Evolutionary conservation across 2,329 filamentous ascomycete genomes (phyloP), one percentile per base, ranked within the genome.

Genomic region (Emericellopsis atlantica): DNA sequence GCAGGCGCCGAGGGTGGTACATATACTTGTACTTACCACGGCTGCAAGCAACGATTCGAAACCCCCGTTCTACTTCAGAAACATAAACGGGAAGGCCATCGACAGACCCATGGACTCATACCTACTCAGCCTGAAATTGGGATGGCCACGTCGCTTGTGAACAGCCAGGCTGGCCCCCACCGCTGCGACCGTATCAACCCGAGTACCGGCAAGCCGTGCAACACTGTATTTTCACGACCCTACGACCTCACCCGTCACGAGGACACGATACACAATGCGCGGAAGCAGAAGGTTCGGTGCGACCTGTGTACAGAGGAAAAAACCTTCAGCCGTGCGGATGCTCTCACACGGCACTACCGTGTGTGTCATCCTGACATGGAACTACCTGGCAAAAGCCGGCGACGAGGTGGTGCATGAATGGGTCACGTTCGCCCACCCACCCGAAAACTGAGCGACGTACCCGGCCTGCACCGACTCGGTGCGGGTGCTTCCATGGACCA

Each of bases 241-340:
- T 98, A 98, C 68, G 92, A 98, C 60, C 72, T 98, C 40, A 98
- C 92, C 0, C 75, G 92, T 18, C 92, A 98, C 56, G 92, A 98
- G 59, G 90, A 95, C 49, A 96, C 92, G 0, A 96, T 96, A 48
- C 92, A 96, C 72, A 95, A 95, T 52, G 81, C 80, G 1, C 79
- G 85, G 52, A 95, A 95, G 70, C 81, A 89, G 59, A 96, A 96
- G 67, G 88, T 95, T 7, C 81, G 87, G 36, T 98, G 92, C 61
- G 80, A 89, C 46, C 66, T 95, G 37, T 98, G 92, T 63, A 88
- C 85, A 2, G 89, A 96, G 53, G 90, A 96, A 55, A 96, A 96
- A 72, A 93, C 87, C 0, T 98, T 98, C 56, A 95, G 88, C 51
- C 79, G 92, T 43, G 92, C 90, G 48, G 92, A 98, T 65, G 92